A percentile compares a stretch with the other conserved stretches of the same genome.
phyloP scores from a whole-genome alignment of 176 grass and related monocot species.

The Thalia dealbata region DNA sequence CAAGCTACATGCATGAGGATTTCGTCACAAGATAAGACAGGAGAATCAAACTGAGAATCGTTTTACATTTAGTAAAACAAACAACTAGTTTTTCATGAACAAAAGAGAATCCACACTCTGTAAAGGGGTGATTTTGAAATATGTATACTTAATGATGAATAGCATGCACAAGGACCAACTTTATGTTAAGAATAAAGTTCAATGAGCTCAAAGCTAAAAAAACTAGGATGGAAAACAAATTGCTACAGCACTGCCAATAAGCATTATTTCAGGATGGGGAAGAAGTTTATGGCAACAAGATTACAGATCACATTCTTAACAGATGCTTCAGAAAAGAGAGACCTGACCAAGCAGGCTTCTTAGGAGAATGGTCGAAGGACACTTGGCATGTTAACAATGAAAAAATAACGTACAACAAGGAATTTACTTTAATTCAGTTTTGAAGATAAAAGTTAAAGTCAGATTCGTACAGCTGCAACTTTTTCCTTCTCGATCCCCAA shows the following conservation, averaged over 20 bases:
- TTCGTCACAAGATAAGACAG: slow-evolving; percentile 1
- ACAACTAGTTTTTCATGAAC: background rate
- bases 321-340: background rate
- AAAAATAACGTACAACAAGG: background rate
- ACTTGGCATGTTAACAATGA: background rate
- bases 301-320: background rate
- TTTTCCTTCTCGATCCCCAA: slow-evolving; percentile 88
- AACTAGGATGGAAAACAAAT: background rate
- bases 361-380: too few species aligned
- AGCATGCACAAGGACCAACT: background rate
- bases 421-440: background rate
- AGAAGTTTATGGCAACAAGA: background rate
- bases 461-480: slow-evolving; percentile 52
- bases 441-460: slow-evolving; percentile 12
- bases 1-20: slow-evolving; percentile 52
- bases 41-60: background rate
- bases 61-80: background rate
- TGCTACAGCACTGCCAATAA: background rate
- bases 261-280: too few species aligned
- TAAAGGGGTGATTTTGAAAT: background rate
- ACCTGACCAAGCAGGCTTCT: background rate
- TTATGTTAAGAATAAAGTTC: background rate
- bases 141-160: background rate
- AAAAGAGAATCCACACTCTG: background rate
- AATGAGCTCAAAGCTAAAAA: background rate